phyloP scores from a whole-genome alignment of 306 rosid genomes.

The barrel medic (Medicago truncatula) region MtrunA17r5.0-ANR NC_053043.1:34995001-34995500 shows the following conservation, averaged over 20 bases:
- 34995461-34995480: neutral
- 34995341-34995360: neutral
- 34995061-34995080: neutral
- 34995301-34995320: neutral
- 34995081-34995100: neutral
- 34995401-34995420: neutral
- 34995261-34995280: neutral
- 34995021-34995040: constrained; percentile 16
- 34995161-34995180: constrained; percentile 64
- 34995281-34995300: neutral
- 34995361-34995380: neutral
- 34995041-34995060: neutral
- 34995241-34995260: constrained; percentile 10
- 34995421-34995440: neutral
- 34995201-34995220: constrained; percentile 71
- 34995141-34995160: constrained; percentile 70
- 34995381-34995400: neutral
- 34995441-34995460: neutral
- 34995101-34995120: neutral
- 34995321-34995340: neutral
- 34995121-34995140: constrained; percentile 9
- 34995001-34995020: neutral
- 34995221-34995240: constrained; percentile 61
- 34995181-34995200: constrained; percentile 58
- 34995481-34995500: neutral